A percentile compares a stretch with the other conserved stretches of the same genome.
These are phyloP conservation scores for Parastagonospora nodorum DNA, from an alignment of 2,329 filamentous ascomycete genomes.

Conservation along the genomic window DNA sequence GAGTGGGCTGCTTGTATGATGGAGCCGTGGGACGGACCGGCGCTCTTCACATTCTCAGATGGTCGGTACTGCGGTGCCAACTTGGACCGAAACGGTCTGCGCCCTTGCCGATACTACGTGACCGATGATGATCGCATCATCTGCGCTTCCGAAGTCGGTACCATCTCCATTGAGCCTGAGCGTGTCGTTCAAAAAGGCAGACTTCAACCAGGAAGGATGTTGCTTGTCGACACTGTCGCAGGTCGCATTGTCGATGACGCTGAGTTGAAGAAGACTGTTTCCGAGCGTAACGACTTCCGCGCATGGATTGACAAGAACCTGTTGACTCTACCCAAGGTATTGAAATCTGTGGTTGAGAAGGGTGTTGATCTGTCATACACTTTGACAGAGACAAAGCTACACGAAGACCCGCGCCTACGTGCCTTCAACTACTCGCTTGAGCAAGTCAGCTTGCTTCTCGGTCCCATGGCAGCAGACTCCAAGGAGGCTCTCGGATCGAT, in stretches of 20 bases:
- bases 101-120: constrained; percentile 95
- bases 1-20: constrained; percentile 99
- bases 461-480: constrained; percentile 94
- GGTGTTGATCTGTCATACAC: constrained; percentile 68
- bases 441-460: constrained; percentile 88
- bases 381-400: constrained; percentile 71
- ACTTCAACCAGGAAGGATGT: constrained; percentile 92
- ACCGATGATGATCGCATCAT: constrained; percentile 97
- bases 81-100: constrained; percentile 90
- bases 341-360: constrained; percentile 64
- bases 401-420: constrained; percentile 81
- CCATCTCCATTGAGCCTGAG: constrained; percentile 89
- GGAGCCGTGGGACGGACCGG: constrained; percentile 98
- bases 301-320: constrained; percentile 86
- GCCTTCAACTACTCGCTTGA: constrained; percentile 95
- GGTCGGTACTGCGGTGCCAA: constrained; percentile 97
- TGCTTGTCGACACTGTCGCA: constrained; percentile 87
- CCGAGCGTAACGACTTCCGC: constrained; percentile 85
- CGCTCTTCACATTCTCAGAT: constrained; percentile 95
- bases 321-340: constrained; percentile 77
- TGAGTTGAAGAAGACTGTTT: constrained; percentile 86
- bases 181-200: constrained; percentile 89
- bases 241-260: constrained; percentile 93
- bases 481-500: constrained; percentile 97
- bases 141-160: constrained; percentile 94